phyloP scores from a whole-genome alignment of 345 rosid genomes.

The Moricandia arvensis region DNA sequence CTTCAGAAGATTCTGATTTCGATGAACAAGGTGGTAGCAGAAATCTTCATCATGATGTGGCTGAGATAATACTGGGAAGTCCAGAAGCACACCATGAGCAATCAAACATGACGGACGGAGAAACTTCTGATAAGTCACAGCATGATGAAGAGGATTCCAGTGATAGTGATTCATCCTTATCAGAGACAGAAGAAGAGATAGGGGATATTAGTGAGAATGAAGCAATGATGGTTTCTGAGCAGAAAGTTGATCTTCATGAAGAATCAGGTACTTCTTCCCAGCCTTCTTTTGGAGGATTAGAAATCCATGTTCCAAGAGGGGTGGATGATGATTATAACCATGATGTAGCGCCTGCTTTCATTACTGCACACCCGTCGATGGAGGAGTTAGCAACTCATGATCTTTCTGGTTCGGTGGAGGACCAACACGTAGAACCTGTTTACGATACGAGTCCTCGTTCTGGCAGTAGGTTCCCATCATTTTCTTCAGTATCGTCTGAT shows the following conservation, averaged over 20 bases:
- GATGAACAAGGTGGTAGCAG: constrained; percentile 50
- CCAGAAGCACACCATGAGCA: constrained; percentile 42
- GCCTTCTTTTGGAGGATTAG: constrained; percentile 41
- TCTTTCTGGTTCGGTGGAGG: constrained; percentile 37
- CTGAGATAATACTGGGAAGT: constrained; percentile 55
- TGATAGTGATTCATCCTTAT: constrained; percentile 55
- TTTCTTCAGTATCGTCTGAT: constrained; percentile 60
- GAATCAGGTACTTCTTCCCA: constrained; percentile 41
- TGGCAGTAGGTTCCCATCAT: constrained; percentile 51
- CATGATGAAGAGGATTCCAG: constrained; percentile 46
- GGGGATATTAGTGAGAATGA: constrained; percentile 48
- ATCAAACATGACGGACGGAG: constrained; percentile 39
- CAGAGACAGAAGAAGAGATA: constrained; percentile 57
- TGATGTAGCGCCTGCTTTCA: constrained; percentile 53
- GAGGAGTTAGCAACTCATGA: constrained; percentile 41
- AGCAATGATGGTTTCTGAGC: constrained; percentile 36
- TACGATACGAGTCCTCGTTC: constrained; percentile 86
- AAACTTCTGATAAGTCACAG: constrained; percentile 41
- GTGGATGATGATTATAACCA: constrained; percentile 32
- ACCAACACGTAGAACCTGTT: constrained; percentile 65
- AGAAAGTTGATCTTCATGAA: constrained; percentile 30
- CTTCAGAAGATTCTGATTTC: constrained; percentile 52
- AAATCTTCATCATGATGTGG: constrained; percentile 50
- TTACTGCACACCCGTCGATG: constrained; percentile 35
- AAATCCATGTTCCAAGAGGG: constrained; percentile 30